Evolutionary conservation across 2,329 filamentous ascomycete genomes (phyloP), one percentile per base, ranked within the genome.

Genomic region (Beauveria sp.): DNA sequence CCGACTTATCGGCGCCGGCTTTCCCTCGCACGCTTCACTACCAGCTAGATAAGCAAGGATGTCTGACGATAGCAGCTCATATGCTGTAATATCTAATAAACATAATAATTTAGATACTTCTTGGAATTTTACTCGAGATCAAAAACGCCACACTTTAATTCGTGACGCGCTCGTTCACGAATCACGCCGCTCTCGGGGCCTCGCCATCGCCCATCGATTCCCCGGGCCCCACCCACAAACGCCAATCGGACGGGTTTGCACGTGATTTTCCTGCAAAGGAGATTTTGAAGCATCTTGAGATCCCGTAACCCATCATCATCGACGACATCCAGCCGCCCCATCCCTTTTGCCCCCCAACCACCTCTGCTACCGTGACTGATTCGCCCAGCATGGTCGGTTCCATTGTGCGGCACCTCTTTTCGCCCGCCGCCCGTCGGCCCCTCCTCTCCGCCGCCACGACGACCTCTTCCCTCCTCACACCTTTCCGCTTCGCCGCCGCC

Each of bases 331-430:
- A 9, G 1, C 42, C 26, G 48, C 14, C n/a, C 53, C n/a, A 34
- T 16, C 20, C 43, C 26, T 24, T 5, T n/a, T 5, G 5, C 9
- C n/a, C 28, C n/a, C 9, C 22, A 8, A n/a, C 3, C 20, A 10
- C 38, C 20, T 6, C 14, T 10, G 4, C 12, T 6, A 26, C n/a
- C 9, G 20, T 34, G 5, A 8, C 22, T 70, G 66, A 65, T 69
- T 46, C 64, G 62, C 62, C 62, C 68, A 72, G 8, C 12, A 76
- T 76, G 74, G 72, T 67, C 65, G 70, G 72, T 66, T 67, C 69
- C 58, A 70, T 76, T 60, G 64, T 75, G 61, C 71, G 73, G 59
- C 69, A 70, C 45, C 67, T 76, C 61, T 74, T 75, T 68, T 68
- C 72, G 52, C 71, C 71, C 43, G 65, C 69, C 60, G 65, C 67